Percentiles rank a stretch among this genome's conserved stretches.
Evolutionary conservation across 2,329 filamentous ascomycete genomes (phyloP).

Genomic region (Xylariaceae sp.): DNA sequence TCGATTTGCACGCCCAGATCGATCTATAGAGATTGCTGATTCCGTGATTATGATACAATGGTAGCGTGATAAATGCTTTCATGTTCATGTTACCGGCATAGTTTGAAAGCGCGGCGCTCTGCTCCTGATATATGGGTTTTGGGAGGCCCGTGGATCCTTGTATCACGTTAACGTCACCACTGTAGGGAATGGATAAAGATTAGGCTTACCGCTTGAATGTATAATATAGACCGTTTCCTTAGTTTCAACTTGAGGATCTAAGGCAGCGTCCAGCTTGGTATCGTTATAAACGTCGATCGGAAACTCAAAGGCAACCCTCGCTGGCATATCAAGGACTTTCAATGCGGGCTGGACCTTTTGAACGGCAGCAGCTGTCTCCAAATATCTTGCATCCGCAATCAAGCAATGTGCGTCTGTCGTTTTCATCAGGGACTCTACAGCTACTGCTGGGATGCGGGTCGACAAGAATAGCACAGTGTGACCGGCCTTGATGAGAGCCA

Average conservation of each 20-base stretch:
- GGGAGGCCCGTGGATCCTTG: conserved; percentile 57
- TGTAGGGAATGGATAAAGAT: too few relatives aligned
- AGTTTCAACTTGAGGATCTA: conserved; percentile 30
- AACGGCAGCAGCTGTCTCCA: conserved; percentile 19
- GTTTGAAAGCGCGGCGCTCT: conserved; percentile 47
- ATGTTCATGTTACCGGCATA: conserved; percentile 38
- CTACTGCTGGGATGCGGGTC: conserved; percentile 32
- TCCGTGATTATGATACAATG: conserved; percentile 58
- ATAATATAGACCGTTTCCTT: conserved; percentile 29
- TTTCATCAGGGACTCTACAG: conserved; percentile 29
- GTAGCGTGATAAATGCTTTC: conserved; percentile 50
- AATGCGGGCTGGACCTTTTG: conserved; percentile 16
- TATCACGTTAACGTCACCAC: conserved; percentile 17
- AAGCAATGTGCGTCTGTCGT: conserved; percentile 25
- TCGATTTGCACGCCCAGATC: conserved; percentile 46
- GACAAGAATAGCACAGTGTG: conserved; percentile 42
- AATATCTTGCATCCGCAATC: conserved; percentile 23
- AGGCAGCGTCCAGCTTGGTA: conserved; percentile 28
- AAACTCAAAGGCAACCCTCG: conserved; percentile 27
- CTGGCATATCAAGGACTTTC: conserved; percentile 26
- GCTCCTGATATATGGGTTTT: conserved; percentile 58
- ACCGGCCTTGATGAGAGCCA: conserved; percentile 52
- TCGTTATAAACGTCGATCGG: conserved; percentile 29
- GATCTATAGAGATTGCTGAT: conserved; percentile 52
- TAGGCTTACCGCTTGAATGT: conserved; percentile 16